These are phyloP conservation scores for Cinchona pubescens DNA, from an alignment of 257 asterid genomes.

Conservation along the genomic window DNA sequence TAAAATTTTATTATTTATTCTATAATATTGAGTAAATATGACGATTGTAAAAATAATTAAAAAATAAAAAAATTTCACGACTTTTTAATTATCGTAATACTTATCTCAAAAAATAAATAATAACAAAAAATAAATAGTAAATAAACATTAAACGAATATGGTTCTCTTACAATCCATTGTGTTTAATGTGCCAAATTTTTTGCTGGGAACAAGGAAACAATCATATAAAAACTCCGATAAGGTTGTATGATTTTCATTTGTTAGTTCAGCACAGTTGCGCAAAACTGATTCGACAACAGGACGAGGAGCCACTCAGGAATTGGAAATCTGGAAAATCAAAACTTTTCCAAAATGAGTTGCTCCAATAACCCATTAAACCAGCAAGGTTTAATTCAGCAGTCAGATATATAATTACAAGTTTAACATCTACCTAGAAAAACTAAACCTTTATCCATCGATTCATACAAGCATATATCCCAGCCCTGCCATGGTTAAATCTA, in stretches of 20 bases:
- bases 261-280: constrained; percentile 22
- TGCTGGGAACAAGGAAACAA: not conserved
- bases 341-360: constrained; percentile 47
- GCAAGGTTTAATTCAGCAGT: constrained; percentile 23
- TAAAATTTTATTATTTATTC: no score
- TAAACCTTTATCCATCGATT: constrained; percentile 7
- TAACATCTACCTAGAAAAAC: constrained; percentile 24
- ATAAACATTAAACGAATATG: no score
- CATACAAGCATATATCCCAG: constrained; percentile 20
- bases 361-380: constrained; percentile 1
- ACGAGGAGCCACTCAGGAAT: constrained; percentile 34
- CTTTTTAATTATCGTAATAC: no score
- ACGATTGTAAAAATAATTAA: no score
- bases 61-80: no score
- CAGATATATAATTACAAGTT: constrained; percentile 44
- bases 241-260: constrained; percentile 24
- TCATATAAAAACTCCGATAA: constrained; percentile 4
- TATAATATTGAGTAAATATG: no score
- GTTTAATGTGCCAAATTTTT: not conserved
- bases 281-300: constrained; percentile 27
- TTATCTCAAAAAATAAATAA: no score
- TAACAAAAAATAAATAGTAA: no score
- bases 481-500: constrained; percentile 22
- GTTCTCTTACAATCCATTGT: no score
- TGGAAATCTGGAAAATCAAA: constrained; percentile 59